Conservation (phyloP, 257 asterid species). For the Fraxinus cuspidata region DNA sequence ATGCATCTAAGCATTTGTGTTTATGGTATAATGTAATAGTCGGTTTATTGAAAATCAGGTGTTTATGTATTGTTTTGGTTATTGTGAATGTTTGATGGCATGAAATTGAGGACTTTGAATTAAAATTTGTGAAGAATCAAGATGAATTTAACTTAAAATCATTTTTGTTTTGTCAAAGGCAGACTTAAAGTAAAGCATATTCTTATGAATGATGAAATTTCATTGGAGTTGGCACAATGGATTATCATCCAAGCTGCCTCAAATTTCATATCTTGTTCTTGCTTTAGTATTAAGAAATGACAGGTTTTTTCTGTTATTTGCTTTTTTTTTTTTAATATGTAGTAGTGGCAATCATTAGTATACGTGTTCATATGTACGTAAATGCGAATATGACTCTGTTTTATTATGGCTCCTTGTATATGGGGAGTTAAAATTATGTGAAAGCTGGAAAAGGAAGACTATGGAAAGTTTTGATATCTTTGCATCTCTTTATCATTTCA, state of each 20-base stretch:
- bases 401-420: neutral
- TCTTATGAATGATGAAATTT: slow-evolving; percentile 15
- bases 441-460: neutral
- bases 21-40: neutral
- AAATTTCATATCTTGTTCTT: slow-evolving; percentile 12
- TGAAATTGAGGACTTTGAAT: neutral
- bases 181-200: neutral
- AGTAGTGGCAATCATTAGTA: neutral
- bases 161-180: slow-evolving; percentile 3
- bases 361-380: neutral
- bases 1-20: slow-evolving; percentile 11
- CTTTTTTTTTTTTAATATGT: neutral
- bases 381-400: neutral
- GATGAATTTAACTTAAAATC: slow-evolving; percentile 3
- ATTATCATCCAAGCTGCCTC: neutral
- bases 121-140: slow-evolving; percentile 11
- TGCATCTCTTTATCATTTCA: neutral
- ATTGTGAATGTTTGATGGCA: neutral
- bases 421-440: neutral
- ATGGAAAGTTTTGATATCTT: neutral
- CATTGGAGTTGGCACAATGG: slow-evolving; percentile 10
- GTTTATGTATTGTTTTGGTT: neutral
- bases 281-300: slow-evolving; percentile 4
- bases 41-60: neutral
- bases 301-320: neutral